These are phyloP conservation scores for Pseudoscleropodium purum DNA, from an alignment of 225 moss, liverwort and hornwort genomes.

Conservation along the genomic window DNA sequence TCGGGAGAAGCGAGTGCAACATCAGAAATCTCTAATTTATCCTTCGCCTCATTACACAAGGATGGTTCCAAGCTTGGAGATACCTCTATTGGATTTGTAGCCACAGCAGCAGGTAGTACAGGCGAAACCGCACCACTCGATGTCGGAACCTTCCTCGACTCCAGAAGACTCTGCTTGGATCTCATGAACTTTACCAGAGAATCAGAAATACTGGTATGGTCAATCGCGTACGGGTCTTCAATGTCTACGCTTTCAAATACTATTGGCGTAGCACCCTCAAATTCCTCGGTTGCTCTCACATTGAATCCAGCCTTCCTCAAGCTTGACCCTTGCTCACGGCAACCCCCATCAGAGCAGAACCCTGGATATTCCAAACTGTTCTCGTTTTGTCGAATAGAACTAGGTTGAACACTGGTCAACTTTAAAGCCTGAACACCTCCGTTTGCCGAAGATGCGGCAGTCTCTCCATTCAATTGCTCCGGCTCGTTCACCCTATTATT, in stretches of 20 bases:
- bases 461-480: constrained; percentile 1
- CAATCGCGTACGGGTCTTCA: constrained; percentile 40
- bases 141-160: constrained; percentile 3
- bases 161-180: constrained; percentile 33
- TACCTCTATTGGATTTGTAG: constrained; percentile 13
- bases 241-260: constrained; percentile 13
- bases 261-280: background rate
- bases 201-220: constrained; percentile 33
- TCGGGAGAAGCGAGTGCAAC: background rate
- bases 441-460: background rate
- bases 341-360: background rate
- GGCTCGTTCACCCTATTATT: background rate
- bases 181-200: constrained; percentile 32
- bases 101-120: background rate
- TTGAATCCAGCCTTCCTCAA: background rate
- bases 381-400: background rate
- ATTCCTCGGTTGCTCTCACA: constrained; percentile 4
- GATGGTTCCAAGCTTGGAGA: constrained; percentile 7
- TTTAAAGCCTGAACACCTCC: background rate
- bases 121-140: background rate
- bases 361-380: background rate
- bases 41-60: constrained; percentile 4
- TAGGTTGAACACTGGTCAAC: background rate
- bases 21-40: constrained; percentile 8
- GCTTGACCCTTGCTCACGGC: background rate